These are phyloP conservation scores for Solanum ossicruentum DNA, from an alignment of 257 asterid genomes.

Conservation along the genomic window DNA sequence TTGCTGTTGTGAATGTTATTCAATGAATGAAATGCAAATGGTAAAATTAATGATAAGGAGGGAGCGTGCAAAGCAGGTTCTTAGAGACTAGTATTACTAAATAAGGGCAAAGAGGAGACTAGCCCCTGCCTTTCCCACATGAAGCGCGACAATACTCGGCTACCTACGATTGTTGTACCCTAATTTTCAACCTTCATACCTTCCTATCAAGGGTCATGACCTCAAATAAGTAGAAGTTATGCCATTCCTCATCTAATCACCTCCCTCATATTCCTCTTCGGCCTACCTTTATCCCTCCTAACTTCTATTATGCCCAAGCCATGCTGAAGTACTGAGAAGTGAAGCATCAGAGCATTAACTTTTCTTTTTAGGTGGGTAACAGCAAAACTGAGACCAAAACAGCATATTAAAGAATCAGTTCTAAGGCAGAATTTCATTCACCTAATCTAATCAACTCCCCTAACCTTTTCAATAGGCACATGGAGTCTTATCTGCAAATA, in stretches of 20 bases:
- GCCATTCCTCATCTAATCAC: no score
- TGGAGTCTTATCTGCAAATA: background rate
- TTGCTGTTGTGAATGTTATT: background rate
- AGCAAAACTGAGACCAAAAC: background rate
- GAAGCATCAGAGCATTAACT: background rate
- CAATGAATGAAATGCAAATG: background rate
- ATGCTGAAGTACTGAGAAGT: background rate
- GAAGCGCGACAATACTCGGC: background rate
- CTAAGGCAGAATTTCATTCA: background rate
- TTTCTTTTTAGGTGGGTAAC: background rate
- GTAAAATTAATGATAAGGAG: background rate
- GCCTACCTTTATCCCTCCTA: background rate
- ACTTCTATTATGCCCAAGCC: background rate
- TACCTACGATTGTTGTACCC: background rate
- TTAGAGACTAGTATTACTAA: background rate
- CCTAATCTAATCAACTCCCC: background rate
- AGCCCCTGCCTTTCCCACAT: background rate
- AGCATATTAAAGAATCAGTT: background rate
- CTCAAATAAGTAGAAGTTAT: no score
- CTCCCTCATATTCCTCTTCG: background rate
- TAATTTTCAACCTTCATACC: no score
- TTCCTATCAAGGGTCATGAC: background rate
- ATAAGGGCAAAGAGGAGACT: background rate
- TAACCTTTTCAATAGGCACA: background rate
- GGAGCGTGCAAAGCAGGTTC: background rate